Base-by-base conservation (phyloP, 1,284 basidiomycete genomes). In the Leccinum fallax region DNA sequence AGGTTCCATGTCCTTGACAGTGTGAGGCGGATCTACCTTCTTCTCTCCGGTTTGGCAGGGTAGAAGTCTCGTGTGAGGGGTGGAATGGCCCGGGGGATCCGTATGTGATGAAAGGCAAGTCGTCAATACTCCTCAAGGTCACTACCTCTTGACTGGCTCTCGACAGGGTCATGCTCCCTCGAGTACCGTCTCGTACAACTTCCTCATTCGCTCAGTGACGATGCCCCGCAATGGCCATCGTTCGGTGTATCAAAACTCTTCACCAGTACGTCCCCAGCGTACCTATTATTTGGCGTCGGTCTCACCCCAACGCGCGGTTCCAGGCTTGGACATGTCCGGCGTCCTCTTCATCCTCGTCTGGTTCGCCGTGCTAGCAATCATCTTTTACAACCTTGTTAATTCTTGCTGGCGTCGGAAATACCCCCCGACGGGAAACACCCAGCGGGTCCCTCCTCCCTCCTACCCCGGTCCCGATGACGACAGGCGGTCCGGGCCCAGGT, bases 11-110 rank as follows among this genome's bases (percentile, higher is more conserved):
- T 57, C 36, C 49, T 59, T 51, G 53, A 54, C 63, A 94, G 89
- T 98, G 95, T 74, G 88, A 94, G 72, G 92, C 95, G 7, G 95
- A 98, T 72, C 79, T 98, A 9, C 95, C 95, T 3, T 85, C 87
- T 51, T 80, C 85, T 3, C 74, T 96, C 59, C 81, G 93, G 15
- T 89, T 98, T 62, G 95, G 95, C 8, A 82, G 86, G 60, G 88
- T 97, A 0, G 83, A 87, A 63, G 90, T 98, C 2, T 88, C 86
- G 21, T 98, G 95, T 69, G 95, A 98, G 78, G 95, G 95, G 10
- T 98, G 89, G 88, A 83, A 82, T 38, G 78, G 82, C 28, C 83
- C 94, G 0, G 90, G 92, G 1, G 95, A 98, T 76, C 81, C 85
- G 0, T 87, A 89, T 71, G 90, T 98, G 13, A 77, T 97, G 61